Conservation (phyloP, 2,329 filamentous ascomycete genomes). For the Nannizziopsis arthrosporioides region DNA sequence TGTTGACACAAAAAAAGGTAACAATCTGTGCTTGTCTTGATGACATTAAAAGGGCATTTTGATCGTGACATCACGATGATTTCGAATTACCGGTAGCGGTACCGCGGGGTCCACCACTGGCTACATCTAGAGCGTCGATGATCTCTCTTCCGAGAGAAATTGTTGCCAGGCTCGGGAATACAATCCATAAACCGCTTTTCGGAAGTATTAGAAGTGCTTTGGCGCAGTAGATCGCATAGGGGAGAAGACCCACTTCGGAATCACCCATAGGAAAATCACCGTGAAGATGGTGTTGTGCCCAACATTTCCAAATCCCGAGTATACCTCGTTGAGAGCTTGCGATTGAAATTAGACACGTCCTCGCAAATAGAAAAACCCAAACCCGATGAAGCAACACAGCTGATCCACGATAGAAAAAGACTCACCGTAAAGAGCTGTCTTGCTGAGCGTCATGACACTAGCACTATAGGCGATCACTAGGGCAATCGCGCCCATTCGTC, state of each 20-base stretch:
- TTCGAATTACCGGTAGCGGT: neutral
- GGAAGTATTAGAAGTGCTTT: conserved; percentile 9
- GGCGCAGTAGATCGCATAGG: neutral
- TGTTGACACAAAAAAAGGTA: neutral
- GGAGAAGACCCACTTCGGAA: conserved; percentile 49
- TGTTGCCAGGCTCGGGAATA: conserved; percentile 52
- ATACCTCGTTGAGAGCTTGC: conserved; percentile 49
- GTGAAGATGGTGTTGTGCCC: conserved; percentile 48
- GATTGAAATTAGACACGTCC: neutral
- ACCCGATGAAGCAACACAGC: neutral
- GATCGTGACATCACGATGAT: conserved; percentile 1
- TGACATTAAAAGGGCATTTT: neutral
- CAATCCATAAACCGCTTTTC: conserved; percentile 50
- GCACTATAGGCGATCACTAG: conserved; percentile 48
- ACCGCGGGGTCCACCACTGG: conserved; percentile 10
- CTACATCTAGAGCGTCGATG: conserved; percentile 42
- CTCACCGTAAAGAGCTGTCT: conserved; percentile 57
- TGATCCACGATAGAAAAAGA: conserved; percentile 13
- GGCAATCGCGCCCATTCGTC: conserved; percentile 43
- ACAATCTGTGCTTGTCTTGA: neutral
- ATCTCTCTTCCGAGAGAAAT: conserved; percentile 52
- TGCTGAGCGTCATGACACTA: conserved; percentile 53
- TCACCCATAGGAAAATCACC: conserved; percentile 49
- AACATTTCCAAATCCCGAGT: conserved; percentile 49
- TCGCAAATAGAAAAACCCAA: conserved; percentile 6